Conservation (phyloP, 2,329 filamentous ascomycete genomes). For the Chaetomiaceae sp. region DNA sequence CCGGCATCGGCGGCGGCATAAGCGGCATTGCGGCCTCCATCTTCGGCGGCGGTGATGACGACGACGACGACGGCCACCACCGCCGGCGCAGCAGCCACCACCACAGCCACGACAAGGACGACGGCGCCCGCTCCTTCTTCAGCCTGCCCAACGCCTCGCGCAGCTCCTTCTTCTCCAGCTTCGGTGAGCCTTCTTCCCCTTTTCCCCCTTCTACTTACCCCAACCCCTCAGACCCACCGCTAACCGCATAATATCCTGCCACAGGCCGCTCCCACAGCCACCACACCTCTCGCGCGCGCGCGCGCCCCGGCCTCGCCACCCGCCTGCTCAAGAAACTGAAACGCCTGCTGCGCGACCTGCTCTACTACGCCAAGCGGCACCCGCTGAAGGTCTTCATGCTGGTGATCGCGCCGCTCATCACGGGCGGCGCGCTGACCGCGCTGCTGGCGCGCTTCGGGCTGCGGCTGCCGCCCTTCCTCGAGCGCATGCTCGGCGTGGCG, state of each 20-base stretch:
- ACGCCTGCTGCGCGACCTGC: conserved; percentile 71
- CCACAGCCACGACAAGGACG: conserved; percentile 24
- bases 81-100: neutral
- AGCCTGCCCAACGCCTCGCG: conserved; percentile 29
- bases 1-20: conserved; percentile 25
- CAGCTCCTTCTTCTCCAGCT: conserved; percentile 36
- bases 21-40: conserved; percentile 37
- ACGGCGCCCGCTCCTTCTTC: conserved; percentile 33
- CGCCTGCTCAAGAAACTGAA: conserved; percentile 70
- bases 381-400: conserved; percentile 83
- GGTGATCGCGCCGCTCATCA: conserved; percentile 81
- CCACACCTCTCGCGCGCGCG: conserved; percentile 72
- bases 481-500: conserved; percentile 52
- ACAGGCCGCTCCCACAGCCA: conserved; percentile 47
- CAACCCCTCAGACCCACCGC: conserved; percentile 24
- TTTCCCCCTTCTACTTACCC: conserved; percentile 11
- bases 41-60: conserved; percentile 35
- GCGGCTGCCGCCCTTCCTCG: conserved; percentile 59
- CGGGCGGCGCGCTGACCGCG: conserved; percentile 72
- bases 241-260: neutral
- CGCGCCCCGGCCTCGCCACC: conserved; percentile 71
- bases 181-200: conserved; percentile 29
- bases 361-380: conserved; percentile 74
- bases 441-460: conserved; percentile 75
- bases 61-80: conserved; percentile 25